phyloP scores from a whole-genome alignment of 73 alveolate genomes.

The Diophrys appendiculata region DNA sequence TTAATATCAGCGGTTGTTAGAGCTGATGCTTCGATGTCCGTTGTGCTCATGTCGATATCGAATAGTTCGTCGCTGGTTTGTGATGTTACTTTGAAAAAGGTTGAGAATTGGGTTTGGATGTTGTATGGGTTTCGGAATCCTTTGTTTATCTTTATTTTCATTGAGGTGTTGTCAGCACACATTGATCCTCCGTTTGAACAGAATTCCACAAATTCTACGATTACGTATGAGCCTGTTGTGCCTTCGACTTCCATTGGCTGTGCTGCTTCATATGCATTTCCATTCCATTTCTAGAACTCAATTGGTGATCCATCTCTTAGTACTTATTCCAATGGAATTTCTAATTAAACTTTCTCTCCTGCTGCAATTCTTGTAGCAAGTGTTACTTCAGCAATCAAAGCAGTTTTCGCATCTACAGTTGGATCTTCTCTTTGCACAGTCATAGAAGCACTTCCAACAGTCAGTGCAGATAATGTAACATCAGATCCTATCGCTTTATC shows the following conservation, averaged over 20 bases:
- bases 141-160: constrained; percentile 5
- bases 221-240: background rate
- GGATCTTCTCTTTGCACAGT: constrained; percentile 21
- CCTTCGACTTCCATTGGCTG: constrained; percentile 6
- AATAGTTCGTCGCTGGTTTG: constrained; percentile 11
- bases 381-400: background rate
- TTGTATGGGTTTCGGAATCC: constrained; percentile 21
- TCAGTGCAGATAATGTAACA: constrained; percentile 8
- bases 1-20: constrained; percentile 8
- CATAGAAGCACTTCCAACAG: constrained; percentile 15
- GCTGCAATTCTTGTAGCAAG: constrained; percentile 1
- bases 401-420: constrained; percentile 39
- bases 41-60: constrained; percentile 6
- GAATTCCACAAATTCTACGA: constrained; percentile 16
- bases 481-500: constrained; percentile 38
- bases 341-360: background rate
- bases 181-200: constrained; percentile 7
- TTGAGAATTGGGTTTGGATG: background rate
- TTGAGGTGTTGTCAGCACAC: constrained; percentile 16
- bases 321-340: constrained; percentile 4
- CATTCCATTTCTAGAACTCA: constrained; percentile 16
- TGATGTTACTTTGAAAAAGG: background rate
- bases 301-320: constrained; percentile 5
- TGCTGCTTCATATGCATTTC: constrained; percentile 4
- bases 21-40: constrained; percentile 14